These are phyloP conservation scores for Echites panduratus DNA, from an alignment of 257 asterid species.

Conservation along the genomic window DNA sequence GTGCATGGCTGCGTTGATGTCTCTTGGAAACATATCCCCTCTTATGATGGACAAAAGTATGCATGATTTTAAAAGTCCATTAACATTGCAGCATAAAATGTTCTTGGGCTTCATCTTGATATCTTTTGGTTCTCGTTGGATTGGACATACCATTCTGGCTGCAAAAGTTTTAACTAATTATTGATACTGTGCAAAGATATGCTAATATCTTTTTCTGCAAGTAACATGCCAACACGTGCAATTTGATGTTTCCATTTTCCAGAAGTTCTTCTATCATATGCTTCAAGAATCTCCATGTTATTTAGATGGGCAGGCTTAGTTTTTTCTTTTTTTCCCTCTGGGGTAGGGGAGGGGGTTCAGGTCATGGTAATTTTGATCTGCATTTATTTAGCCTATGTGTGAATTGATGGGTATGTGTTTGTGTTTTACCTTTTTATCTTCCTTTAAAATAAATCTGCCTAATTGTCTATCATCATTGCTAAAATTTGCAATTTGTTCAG, in stretches of 20 bases:
- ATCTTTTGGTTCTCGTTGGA: no score
- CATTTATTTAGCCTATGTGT: background rate
- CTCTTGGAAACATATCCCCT: background rate
- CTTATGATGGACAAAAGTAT: background rate
- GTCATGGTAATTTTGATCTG: background rate
- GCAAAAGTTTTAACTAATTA: no score
- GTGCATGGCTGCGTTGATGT: background rate
- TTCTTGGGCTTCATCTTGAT: background rate
- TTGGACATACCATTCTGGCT: no score
- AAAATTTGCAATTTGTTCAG: constrained; percentile 7
- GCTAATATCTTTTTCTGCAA: background rate
- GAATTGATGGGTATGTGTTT: background rate
- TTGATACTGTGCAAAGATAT: background rate
- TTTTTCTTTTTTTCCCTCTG: no score
- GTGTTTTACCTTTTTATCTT: background rate
- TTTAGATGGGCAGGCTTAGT: background rate
- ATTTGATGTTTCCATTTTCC: background rate
- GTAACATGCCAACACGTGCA: background rate
- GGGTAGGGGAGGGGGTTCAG: background rate
- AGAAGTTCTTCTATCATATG: background rate
- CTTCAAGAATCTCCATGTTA: background rate
- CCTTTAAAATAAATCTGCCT: background rate
- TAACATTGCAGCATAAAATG: background rate
- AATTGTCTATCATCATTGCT: background rate
- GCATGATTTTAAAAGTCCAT: background rate